Conservation (phyloP, 805 yeast genomes). For the Saccharomycopsis schoenii region DNA sequence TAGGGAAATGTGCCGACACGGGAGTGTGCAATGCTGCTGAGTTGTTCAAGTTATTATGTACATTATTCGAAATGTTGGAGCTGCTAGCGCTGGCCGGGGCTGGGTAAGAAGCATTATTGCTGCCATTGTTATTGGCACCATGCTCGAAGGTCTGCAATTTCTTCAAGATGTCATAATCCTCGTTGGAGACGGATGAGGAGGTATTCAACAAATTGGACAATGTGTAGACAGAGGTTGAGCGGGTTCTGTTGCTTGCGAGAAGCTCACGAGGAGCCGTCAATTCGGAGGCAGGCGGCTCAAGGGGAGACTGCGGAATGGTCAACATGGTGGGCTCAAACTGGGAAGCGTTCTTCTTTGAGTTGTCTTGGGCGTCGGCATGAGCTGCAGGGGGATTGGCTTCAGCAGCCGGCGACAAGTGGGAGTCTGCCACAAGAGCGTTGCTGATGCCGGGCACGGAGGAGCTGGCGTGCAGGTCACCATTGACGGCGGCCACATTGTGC, state of each 20-base stretch:
- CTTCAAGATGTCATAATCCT: conserved; percentile 10
- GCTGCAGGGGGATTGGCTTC: too few relatives aligned
- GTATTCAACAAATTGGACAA: conserved; percentile 7
- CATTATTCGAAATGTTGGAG: not conserved
- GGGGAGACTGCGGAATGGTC: not conserved
- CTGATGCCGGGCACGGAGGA: not conserved
- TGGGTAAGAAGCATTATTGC: not conserved
- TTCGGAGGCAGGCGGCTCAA: not conserved
- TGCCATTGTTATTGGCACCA: not conserved
- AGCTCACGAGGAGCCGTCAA: not conserved
- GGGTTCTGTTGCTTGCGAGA: not conserved
- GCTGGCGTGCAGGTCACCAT: not conserved
- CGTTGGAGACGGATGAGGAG: not conserved
- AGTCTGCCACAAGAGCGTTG: not conserved
- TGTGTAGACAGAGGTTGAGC: conserved; percentile 14
- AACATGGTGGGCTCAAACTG: not conserved
- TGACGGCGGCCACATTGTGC: not conserved
- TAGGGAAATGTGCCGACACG: conserved; percentile 2
- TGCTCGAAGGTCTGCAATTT: conserved; percentile 4
- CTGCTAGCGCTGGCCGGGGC: not conserved
- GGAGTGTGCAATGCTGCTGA: not conserved
- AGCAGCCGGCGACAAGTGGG: too few relatives aligned
- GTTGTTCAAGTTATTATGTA: not conserved
- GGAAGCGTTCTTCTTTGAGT: not conserved
- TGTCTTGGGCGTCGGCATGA: too few relatives aligned